These are phyloP conservation scores for Myotisia sp. DNA, from an alignment of 2,329 filamentous ascomycete species.

Conservation along the genomic window DNA sequence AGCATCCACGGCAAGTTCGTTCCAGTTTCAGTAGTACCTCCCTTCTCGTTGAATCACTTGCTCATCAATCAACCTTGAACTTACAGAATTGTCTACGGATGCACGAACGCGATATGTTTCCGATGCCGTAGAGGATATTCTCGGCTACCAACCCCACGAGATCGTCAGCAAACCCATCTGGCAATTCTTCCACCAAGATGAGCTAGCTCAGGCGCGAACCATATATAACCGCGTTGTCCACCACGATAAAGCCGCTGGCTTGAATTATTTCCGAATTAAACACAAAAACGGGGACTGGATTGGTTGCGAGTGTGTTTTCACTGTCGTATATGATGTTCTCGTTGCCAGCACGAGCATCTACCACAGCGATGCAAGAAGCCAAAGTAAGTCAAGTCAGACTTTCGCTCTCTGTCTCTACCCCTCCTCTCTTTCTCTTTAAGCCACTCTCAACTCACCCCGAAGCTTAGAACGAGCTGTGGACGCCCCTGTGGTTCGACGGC, in stretches of 20 bases:
- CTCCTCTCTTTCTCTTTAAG: neutral
- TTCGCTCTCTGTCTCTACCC: neutral
- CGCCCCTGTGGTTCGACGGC: conserved; percentile 60
- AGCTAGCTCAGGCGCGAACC: conserved; percentile 58
- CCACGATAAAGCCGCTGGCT: conserved; percentile 70
- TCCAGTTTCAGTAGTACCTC: too few relatives aligned
- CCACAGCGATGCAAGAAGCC: conserved; percentile 50
- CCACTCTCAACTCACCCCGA: too few relatives aligned
- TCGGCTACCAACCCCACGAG: conserved; percentile 64
- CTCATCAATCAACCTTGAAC: too few relatives aligned
- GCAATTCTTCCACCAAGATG: conserved; percentile 73
- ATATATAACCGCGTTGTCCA: conserved; percentile 59
- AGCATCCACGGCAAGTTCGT: conserved; percentile 63
- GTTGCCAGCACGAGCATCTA: conserved; percentile 76
- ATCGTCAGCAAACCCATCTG: conserved; percentile 64
- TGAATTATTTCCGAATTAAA: conserved; percentile 63
- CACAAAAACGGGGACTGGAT: conserved; percentile 58
- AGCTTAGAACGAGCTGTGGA: conserved; percentile 58
- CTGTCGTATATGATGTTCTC: conserved; percentile 73
- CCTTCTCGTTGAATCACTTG: too few relatives aligned
- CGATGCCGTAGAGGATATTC: conserved; percentile 67
- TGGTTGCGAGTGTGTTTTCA: conserved; percentile 78
- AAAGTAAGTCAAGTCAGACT: conserved; percentile 57
- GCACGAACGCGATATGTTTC: conserved; percentile 72
- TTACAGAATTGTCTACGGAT: conserved; percentile 56